These are phyloP conservation scores for Flaveria floridana DNA, from an alignment of 140 eudicot genomes.

Conservation along the genomic window DNA sequence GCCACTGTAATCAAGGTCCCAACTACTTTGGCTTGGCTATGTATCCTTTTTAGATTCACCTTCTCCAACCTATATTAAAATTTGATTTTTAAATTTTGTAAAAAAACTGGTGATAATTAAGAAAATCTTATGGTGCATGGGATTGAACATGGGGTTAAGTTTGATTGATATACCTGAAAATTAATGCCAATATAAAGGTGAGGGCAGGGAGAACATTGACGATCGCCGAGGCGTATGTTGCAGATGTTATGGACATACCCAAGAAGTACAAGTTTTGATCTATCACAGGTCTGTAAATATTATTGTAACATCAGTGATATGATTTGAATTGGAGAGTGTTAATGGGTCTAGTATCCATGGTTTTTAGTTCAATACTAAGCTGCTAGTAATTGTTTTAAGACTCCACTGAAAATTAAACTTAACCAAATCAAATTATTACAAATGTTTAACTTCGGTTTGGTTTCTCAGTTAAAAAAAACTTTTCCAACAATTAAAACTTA, in stretches of 20 bases:
- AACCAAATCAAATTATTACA: too few species aligned
- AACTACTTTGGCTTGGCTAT: slow-evolving; percentile 68
- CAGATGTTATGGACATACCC: slow-evolving; percentile 81
- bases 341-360: too few species aligned
- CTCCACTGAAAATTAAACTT: too few species aligned
- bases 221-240: slow-evolving; percentile 79
- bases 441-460: too few species aligned
- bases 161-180: slow-evolving; percentile 55
- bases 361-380: too few species aligned
- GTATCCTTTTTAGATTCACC: slow-evolving; percentile 55
- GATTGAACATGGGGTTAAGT: not conserved
- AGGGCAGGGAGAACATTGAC: slow-evolving; percentile 85
- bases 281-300: slow-evolving; percentile 66
- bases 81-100: too few species aligned
- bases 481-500: too few species aligned
- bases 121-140: too few species aligned
- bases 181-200: slow-evolving; percentile 81
- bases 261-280: slow-evolving; percentile 87
- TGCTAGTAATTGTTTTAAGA: too few species aligned
- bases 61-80: slow-evolving; percentile 61
- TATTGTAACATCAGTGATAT: not conserved
- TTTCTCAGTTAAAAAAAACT: too few species aligned
- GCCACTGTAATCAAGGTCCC: slow-evolving; percentile 76
- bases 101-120: too few species aligned
- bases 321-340: not conserved